A percentile compares a stretch with the other conserved stretches of the same genome.
These are phyloP conservation scores for Rhamnella rubrinervis DNA, from an alignment of 331 rosid genomes.

Conservation along the genomic window DNA sequence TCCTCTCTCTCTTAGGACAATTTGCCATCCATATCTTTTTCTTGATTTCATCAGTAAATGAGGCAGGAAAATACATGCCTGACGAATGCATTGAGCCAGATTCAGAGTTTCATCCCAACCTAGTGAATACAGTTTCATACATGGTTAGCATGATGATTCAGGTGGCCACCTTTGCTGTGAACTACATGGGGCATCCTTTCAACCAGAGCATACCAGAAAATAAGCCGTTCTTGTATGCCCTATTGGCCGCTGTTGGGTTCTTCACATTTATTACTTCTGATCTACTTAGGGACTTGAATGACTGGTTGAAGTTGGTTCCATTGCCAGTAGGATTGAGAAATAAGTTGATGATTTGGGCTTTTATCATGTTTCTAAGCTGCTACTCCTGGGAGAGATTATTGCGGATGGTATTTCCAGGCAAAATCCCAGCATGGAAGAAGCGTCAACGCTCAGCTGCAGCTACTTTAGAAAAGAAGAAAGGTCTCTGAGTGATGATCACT, in stretches of 20 bases:
- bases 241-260: conserved; percentile 65
- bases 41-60: conserved; percentile 76
- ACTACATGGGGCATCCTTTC: conserved; percentile 99
- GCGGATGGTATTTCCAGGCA: conserved; percentile 93
- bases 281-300: conserved; percentile 75
- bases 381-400: conserved; percentile 87
- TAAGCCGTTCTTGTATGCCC: conserved; percentile 82
- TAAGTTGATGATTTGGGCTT: conserved; percentile 76
- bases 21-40: conserved; percentile 74
- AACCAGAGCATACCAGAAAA: conserved; percentile 95
- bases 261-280: conserved; percentile 87
- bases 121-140: conserved; percentile 97
- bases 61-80: conserved; percentile 96
- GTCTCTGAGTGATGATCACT: conserved; percentile 34
- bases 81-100: conserved; percentile 97
- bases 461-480: conserved; percentile 70
- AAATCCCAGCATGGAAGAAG: conserved; percentile 86
- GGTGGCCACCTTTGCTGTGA: conserved; percentile 98
- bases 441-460: conserved; percentile 67
- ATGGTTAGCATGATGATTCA: conserved; percentile 99
- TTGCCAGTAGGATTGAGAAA: conserved; percentile 81
- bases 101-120: conserved; percentile 86
- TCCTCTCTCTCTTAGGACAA: conserved; percentile 93
- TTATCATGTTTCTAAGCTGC: conserved; percentile 74
- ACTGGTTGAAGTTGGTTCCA: conserved; percentile 88